Evolutionary conservation across 495 filamentous ascomycete species (phyloP), one percentile per base, ranked within the genome.

Genomic region (Penicillium desertorum): DNA sequence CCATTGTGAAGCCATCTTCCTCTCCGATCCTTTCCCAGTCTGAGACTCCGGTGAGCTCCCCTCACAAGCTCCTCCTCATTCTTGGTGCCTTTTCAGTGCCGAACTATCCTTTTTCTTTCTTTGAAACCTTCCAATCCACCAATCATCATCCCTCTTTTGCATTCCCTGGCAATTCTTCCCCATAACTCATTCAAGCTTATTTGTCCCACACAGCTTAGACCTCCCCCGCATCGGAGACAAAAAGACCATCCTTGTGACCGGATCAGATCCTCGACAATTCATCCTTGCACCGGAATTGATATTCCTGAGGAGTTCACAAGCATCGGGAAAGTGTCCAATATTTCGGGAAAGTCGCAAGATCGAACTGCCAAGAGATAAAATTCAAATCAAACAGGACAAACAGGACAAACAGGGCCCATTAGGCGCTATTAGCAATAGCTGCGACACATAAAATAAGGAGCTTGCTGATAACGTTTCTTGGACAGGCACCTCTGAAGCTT

Each of bases 21-120:
- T 58, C 42, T 63, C 62, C 59, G 69, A 68, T 68, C 68, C 48
- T 69, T 70, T 61, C 66, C 72, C 49, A 61, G 62, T 59, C 56
- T 44, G 57, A 56, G 52, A 47, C 39, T 27, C 59, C 72, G 72
- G 72, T 75, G 72, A 63, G 57, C 46, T 60, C 58, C 27, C 27
- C 61, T 53, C 5, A 14, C 5, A 2, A 37, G 34, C 34, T 25
- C 43, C 43, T 27, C 43, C 43, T 5, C 22, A 10, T 29, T n/a
- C 12, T 12, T 17, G n/a, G 14, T 46, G 23, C n/a, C n/a, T 30
- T 34, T 34, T 34, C 32, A 14, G 32, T 34, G 32, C 32, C 32
- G 14, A 6, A 37, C 6, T 19, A 19, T 25, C 29, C 16, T 23
- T 30, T 39, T 2, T 12, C 3, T 25, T 27, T 41, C 29, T 39